These are phyloP conservation scores for Croton setiger DNA, from an alignment of 441 rosid species.

Conservation along the genomic window DNA sequence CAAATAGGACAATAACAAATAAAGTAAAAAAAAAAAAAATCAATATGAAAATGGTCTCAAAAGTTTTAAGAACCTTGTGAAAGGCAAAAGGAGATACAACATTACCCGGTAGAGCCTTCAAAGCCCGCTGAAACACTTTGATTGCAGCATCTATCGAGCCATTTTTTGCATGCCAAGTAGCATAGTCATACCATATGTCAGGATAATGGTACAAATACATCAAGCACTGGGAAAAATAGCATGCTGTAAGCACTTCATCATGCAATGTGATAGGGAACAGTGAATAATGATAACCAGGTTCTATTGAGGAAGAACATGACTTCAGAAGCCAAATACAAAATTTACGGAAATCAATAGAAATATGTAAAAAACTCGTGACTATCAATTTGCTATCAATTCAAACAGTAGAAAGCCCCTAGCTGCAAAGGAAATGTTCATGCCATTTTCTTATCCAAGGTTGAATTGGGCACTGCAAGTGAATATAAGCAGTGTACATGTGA, in stretches of 20 bases:
- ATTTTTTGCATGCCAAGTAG: slow-evolving; percentile 86
- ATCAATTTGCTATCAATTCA: slow-evolving; percentile 7
- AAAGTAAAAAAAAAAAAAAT: background rate
- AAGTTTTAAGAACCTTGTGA: background rate
- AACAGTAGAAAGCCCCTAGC: background rate
- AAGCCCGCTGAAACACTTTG: slow-evolving; percentile 92
- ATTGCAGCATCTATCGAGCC: slow-evolving; percentile 84
- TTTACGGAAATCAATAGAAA: background rate
- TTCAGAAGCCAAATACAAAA: slow-evolving; percentile 4
- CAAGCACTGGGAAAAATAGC: slow-evolving; percentile 59
- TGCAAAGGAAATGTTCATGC: background rate
- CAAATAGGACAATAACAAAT: background rate
- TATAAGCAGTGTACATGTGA: background rate
- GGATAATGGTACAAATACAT: slow-evolving; percentile 96
- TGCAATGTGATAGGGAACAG: slow-evolving; percentile 1
- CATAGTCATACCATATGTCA: slow-evolving; percentile 95
- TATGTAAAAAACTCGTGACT: background rate
- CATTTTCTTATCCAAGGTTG: background rate
- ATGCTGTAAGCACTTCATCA: slow-evolving; percentile 21
- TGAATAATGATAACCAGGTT: background rate
- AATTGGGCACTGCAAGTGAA: background rate
- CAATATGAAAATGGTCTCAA: background rate
- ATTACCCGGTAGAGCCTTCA: slow-evolving; percentile 92
- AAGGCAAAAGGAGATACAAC: slow-evolving; percentile 19
- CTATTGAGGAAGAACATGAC: slow-evolving; percentile 2